Percentiles rank a stretch among this genome's conserved stretches.
Conservation (phyloP, 148 eudicot genomes). For the Arctostaphylos glauca region DNA sequence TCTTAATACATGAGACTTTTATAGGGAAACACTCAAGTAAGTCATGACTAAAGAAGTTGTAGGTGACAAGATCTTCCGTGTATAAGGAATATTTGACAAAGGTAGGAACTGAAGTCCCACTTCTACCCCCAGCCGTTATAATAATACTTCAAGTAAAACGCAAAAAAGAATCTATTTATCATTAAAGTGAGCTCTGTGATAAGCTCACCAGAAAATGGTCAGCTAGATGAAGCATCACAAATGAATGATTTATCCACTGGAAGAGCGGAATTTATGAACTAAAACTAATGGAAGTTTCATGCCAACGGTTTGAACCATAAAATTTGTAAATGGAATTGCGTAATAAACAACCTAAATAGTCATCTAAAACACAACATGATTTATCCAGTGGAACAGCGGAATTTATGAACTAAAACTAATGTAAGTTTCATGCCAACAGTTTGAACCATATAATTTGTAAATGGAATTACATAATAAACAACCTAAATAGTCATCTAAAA, state of each 20-base stretch:
- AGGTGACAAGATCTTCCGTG: not conserved
- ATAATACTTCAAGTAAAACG: not conserved
- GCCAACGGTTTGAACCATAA: not conserved
- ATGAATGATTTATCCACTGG: not conserved
- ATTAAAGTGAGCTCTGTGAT: conserved; percentile 2
- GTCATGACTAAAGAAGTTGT: not conserved
- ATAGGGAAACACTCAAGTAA: not conserved
- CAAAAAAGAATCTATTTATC: not conserved
- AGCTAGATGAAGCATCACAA: not conserved
- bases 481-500: not conserved
- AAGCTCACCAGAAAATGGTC: not conserved
- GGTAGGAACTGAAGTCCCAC: conserved; percentile 7
- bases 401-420: not conserved
- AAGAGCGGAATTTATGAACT: too few species aligned
- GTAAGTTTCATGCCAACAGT: not conserved
- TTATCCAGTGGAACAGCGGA: not conserved
- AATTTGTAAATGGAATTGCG: not conserved
- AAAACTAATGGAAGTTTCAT: not conserved
- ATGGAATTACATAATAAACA: not conserved
- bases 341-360: not conserved
- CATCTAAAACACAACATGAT: not conserved
- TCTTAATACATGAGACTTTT: not conserved
- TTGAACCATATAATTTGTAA: not conserved
- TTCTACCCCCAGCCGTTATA: not conserved
- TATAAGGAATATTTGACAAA: not conserved